Evolutionary conservation across 2,329 filamentous ascomycete species (phyloP).

Genomic region (Fusarium humuli): DNA sequence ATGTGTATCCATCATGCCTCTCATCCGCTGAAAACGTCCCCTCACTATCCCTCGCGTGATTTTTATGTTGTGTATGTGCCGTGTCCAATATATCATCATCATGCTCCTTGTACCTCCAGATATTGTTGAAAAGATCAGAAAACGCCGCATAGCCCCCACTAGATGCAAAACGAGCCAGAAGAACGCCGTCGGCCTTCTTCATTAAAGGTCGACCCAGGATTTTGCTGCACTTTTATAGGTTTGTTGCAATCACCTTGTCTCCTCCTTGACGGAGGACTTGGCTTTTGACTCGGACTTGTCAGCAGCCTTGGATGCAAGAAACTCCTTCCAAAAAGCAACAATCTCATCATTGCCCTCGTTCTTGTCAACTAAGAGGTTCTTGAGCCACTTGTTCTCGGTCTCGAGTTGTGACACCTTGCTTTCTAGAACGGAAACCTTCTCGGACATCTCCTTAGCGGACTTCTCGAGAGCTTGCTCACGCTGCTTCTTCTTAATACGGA

Average conservation of each 20-base stretch:
- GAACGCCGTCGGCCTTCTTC: slow-evolving; percentile 42
- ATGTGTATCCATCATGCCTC: slow-evolving; percentile 27
- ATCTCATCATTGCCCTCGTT: slow-evolving; percentile 72
- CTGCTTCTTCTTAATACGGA: slow-evolving; percentile 97
- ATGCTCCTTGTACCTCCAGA: slow-evolving; percentile 33
- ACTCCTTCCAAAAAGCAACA: slow-evolving; percentile 64
- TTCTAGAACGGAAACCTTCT: slow-evolving; percentile 81
- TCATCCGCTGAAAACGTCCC: slow-evolving; percentile 20
- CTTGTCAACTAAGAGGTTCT: slow-evolving; percentile 84
- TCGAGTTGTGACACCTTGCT: slow-evolving; percentile 80
- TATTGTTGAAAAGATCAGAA: slow-evolving; percentile 41
- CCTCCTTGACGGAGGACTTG: slow-evolving; percentile 44
- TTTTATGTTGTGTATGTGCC: slow-evolving; percentile 36
- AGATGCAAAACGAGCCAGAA: slow-evolving; percentile 40
- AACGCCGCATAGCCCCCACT: slow-evolving; percentile 36
- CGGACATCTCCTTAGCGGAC: slow-evolving; percentile 83
- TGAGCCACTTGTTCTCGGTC: slow-evolving; percentile 85
- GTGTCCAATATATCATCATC: slow-evolving; percentile 23
- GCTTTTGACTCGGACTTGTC: slow-evolving; percentile 48
- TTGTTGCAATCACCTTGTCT: slow-evolving; percentile 34
- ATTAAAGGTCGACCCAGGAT: slow-evolving; percentile 28
- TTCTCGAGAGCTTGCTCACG: slow-evolving; percentile 87
- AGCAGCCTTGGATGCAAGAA: slow-evolving; percentile 52
- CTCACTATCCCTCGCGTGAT: slow-evolving; percentile 22
- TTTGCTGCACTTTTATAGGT: slow-evolving; percentile 20